Evolutionary conservation across 2,329 filamentous ascomycete genomes (phyloP).

Genomic region (Byssothecium circinans): DNA sequence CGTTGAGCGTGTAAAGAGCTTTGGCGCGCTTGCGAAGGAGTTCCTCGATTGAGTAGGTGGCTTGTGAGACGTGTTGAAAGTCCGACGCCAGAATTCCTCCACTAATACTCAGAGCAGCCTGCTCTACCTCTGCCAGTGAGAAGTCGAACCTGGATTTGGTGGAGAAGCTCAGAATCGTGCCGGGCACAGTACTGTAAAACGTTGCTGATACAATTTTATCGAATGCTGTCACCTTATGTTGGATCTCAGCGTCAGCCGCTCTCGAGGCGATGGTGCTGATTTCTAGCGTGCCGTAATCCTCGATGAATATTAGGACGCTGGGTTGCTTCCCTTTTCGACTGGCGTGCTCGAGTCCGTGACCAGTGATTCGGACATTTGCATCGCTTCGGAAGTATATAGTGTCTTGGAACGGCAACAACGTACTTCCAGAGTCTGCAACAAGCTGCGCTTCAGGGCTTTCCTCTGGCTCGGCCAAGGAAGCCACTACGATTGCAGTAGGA

Average conservation of each 20-base stretch:
- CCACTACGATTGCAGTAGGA: conserved; percentile 73
- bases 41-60: conserved; percentile 75
- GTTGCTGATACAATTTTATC: conserved; percentile 92
- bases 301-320: conserved; percentile 57
- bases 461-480: conserved; percentile 68
- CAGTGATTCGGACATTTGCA: conserved; percentile 53
- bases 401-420: conserved; percentile 72
- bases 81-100: conserved; percentile 77
- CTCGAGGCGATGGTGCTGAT: conserved; percentile 61
- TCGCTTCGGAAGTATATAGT: conserved; percentile 72
- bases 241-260: conserved; percentile 51
- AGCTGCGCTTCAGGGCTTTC: conserved; percentile 78
- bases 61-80: conserved; percentile 71
- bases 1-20: conserved; percentile 74
- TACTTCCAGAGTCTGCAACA: conserved; percentile 46
- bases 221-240: conserved; percentile 69
- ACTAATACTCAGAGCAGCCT: conserved; percentile 78
- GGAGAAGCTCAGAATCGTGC: conserved; percentile 86
- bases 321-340: conserved; percentile 41
- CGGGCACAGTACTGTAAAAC: conserved; percentile 80
- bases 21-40: conserved; percentile 74
- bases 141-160: conserved; percentile 69
- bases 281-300: conserved; percentile 60
- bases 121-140: conserved; percentile 68
- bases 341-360: conserved; percentile 51